Percentiles rank a stretch among this genome's conserved stretches.
Conservation (phyloP, 352 stramenopile genomes). For the Globisporangium alternatum region DNA sequence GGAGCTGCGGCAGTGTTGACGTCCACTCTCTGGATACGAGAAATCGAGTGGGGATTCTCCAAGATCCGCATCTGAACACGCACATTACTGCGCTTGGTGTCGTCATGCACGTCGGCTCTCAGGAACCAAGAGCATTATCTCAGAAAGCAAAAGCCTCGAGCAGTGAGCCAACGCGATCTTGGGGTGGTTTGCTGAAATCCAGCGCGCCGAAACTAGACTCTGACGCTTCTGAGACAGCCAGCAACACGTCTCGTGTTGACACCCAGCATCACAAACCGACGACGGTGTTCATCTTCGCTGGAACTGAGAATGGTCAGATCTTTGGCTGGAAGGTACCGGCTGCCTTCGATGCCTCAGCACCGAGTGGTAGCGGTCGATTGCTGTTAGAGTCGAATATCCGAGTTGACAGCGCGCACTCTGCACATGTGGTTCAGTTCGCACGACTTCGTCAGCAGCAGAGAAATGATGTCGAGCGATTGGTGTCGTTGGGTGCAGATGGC, state of each 20-base stretch:
- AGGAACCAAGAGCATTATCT: neutral
- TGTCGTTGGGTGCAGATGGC: constrained; percentile 49
- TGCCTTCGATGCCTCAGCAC: neutral
- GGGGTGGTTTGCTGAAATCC: constrained; percentile 5
- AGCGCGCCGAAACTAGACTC: neutral
- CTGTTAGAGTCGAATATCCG: constrained; percentile 25
- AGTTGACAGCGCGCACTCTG: constrained; percentile 34
- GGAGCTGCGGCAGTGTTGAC: constrained; percentile 49
- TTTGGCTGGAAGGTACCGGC: constrained; percentile 30
- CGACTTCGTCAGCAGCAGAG: constrained; percentile 5
- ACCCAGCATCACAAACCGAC: neutral
- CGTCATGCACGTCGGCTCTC: neutral
- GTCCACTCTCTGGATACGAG: constrained; percentile 25
- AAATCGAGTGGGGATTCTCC: constrained; percentile 32
- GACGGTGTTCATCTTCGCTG: constrained; percentile 27
- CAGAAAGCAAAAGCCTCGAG: neutral
- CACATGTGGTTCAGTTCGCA: constrained; percentile 45
- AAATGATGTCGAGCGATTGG: constrained; percentile 12
- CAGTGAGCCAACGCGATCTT: neutral
- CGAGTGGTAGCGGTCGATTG: constrained; percentile 7
- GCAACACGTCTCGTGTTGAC: neutral
- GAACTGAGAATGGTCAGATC: constrained; percentile 37
- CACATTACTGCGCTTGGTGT: constrained; percentile 35
- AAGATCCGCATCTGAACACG: constrained; percentile 40
- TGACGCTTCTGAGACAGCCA: neutral